phyloP scores from a whole-genome alignment of 371 early-diverging fungal genomes.

The Apophysomyces sp. region DNA sequence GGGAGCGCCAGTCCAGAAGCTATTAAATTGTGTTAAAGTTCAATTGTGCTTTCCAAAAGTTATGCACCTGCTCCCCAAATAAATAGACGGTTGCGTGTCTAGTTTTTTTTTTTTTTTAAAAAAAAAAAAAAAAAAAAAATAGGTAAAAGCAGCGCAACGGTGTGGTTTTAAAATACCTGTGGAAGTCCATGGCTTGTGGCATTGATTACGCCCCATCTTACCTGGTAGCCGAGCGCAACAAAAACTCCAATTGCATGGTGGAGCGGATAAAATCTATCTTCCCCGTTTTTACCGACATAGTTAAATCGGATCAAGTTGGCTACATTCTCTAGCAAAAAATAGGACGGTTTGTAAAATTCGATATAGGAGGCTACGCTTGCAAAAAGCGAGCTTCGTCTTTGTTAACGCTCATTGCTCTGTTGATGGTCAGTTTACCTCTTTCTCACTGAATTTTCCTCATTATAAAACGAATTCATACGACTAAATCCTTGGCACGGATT shows the following conservation, averaged over 20 bases:
- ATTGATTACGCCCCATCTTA: slow-evolving; percentile 14
- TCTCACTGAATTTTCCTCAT: not conserved
- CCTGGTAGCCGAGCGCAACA: slow-evolving; percentile 20
- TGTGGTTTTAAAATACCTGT: not conserved
- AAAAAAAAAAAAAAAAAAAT: not conserved
- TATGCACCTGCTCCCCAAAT: slow-evolving; percentile 24
- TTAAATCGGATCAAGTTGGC: slow-evolving; percentile 7
- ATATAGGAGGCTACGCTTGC: slow-evolving; percentile 25
- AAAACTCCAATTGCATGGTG: slow-evolving; percentile 15
- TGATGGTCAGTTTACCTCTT: not conserved
- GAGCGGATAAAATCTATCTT: slow-evolving; percentile 3
- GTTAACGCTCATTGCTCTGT: not conserved
- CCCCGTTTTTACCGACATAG: not conserved
- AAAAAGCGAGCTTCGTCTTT: slow-evolving; percentile 17
- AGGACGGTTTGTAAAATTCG: slow-evolving; percentile 17
- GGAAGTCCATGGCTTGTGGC: slow-evolving; percentile 17
- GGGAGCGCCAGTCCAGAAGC: not conserved
- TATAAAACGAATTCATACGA: slow-evolving; percentile 11
- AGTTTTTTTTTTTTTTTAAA: not conserved
- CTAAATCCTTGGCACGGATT: slow-evolving; percentile 34
- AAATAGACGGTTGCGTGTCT: slow-evolving; percentile 20
- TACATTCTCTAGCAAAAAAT: slow-evolving; percentile 28
- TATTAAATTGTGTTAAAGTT: not conserved
- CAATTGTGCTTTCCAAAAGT: no score
- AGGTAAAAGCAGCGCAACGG: no score